Base-by-base conservation (phyloP, 2,329 filamentous ascomycete genomes). In the Clarireedia homoeocarpa region DNA sequence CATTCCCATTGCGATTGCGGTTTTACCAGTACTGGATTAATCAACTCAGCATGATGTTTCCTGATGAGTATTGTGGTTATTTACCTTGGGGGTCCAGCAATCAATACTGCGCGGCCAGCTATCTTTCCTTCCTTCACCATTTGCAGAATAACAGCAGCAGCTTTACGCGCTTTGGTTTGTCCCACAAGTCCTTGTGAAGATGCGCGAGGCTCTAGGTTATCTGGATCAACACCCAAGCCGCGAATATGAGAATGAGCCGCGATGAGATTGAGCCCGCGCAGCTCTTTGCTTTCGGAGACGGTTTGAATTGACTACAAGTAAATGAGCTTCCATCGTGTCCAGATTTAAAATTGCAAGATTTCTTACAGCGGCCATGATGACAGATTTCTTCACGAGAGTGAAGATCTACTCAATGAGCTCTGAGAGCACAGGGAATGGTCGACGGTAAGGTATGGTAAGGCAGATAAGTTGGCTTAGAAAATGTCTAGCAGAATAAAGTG, bases 121-220 rank as follows among this genome's bases (percentile, higher is more conserved):
- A 99, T 97, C 78, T 96, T 97, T 69, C 92, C 92, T 70, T 96
- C 91, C 75, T 95, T 96, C 67, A 95, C 95, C 94, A 99, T 99
- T 77, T 96, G 91, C 59, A 99, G 76, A 66, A 99, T 95, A 49
- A 99, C 88, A 1, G 92, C 94, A 3, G 94, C 94, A 9, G 94
- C 94, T 74, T 96, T 97, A 59, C 94, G 86, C 56, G 94, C 94
- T 77, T 96, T 96, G 69, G 95, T 86, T 74, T 99, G 94, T 47
- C 94, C 94, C 7, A 99, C 92, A 5, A 99, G 83, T 38, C 94
- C 94, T 72, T 99, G 94, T 14, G 92, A 95, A 48, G 87, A 81
- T 27, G 82, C 74, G 58, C 92, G 85, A 20, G 94, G 91, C 68
- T 96, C 91, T 63, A 99, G 80, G 6, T 90, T 94, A 69, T 95